phyloP scores from a whole-genome alignment of 106 monocot species.

The Narthecium ossifragum region DNA sequence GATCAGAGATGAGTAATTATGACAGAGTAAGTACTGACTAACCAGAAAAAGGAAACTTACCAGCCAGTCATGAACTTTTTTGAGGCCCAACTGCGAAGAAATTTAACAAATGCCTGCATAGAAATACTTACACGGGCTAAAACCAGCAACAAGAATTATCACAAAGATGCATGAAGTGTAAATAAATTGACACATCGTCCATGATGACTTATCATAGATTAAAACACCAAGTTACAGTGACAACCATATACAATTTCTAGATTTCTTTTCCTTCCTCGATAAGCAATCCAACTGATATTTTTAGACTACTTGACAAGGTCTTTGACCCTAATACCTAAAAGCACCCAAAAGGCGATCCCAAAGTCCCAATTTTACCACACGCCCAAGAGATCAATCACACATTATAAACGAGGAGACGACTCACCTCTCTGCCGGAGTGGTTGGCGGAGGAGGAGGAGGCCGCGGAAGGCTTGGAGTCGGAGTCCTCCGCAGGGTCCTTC shows the following conservation, averaged over 20 bases:
- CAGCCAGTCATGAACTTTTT: conserved; percentile 90
- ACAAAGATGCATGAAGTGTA: neutral
- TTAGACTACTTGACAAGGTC: neutral
- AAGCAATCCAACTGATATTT: neutral
- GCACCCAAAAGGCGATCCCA: neutral
- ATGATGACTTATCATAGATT: neutral
- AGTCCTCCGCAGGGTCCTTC: conserved; percentile 12
- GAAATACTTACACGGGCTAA: neutral
- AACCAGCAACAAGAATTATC: neutral
- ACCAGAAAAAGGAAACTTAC: conserved; percentile 18
- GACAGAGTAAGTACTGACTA: too few relatives aligned
- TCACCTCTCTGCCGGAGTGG: conserved; percentile 49
- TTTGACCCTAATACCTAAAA: neutral
- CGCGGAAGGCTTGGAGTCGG: conserved; percentile 28
- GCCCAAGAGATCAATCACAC: neutral
- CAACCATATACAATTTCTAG: too few relatives aligned
- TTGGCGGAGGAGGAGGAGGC: conserved; percentile 15
- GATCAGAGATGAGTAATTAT: neutral
- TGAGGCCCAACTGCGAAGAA: conserved; percentile 74
- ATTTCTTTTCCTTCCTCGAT: too few relatives aligned
- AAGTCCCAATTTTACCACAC: neutral
- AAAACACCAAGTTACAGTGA: neutral
- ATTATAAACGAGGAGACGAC: neutral
- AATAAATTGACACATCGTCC: neutral
- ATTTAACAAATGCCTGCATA: conserved; percentile 56